Percentiles rank a stretch among this genome's conserved stretches.
phyloP scores from a whole-genome alignment of 2,329 filamentous ascomycete genomes.

The Chaetomium strumarium region DNA sequence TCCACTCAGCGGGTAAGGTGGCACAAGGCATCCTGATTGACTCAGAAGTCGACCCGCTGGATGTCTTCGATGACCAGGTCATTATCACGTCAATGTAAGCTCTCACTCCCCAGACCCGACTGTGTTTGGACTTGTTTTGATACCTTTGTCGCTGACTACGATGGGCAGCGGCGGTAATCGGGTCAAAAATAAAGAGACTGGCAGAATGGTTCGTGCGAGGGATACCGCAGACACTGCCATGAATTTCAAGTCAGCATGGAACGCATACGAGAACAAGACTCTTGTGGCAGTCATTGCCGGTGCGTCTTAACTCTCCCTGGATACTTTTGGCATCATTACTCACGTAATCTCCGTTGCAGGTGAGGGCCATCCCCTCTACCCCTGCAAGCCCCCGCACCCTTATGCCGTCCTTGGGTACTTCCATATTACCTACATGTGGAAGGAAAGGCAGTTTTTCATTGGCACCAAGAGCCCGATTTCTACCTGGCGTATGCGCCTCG shows the following conservation, averaged over 20 bases:
- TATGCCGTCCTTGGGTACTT: constrained; percentile 67
- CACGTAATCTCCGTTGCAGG: constrained; percentile 33
- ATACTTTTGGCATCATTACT: not conserved
- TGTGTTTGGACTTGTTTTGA: not conserved
- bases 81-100: constrained; percentile 58
- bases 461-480: constrained; percentile 30
- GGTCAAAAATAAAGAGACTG: constrained; percentile 37
- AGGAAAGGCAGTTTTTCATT: constrained; percentile 43
- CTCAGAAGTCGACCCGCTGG: constrained; percentile 44
- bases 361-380: constrained; percentile 41
- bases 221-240: constrained; percentile 10
- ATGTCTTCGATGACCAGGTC: constrained; percentile 54
- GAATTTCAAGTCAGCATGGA: constrained; percentile 35
- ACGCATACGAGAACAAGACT: constrained; percentile 40
- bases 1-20: constrained; percentile 46
- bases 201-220: constrained; percentile 38
- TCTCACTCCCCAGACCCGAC: not conserved
- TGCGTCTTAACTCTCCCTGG: constrained; percentile 27
- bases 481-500: constrained; percentile 54
- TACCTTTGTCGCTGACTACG: not conserved
- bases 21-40: constrained; percentile 56
- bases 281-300: constrained; percentile 53
- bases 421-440: constrained; percentile 63
- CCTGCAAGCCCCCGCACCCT: constrained; percentile 46
- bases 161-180: constrained; percentile 47